Percentiles rank a stretch among this genome's conserved stretches.
phyloP scores from a whole-genome alignment of 1,284 basidiomycete species.

The Ganoderma boninense region DNA sequence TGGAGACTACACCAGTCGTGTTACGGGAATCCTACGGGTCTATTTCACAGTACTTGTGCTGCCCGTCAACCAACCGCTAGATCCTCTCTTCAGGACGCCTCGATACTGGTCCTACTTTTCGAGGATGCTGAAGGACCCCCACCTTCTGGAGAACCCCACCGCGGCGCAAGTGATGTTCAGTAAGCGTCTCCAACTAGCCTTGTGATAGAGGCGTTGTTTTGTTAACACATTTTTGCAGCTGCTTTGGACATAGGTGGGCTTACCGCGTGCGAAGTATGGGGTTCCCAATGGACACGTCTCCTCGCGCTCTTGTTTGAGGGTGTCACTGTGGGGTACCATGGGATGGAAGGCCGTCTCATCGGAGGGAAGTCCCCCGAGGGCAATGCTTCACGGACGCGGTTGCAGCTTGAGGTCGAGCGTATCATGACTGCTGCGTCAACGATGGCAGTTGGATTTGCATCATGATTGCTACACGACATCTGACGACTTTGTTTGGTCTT shows the following conservation, averaged over 20 bases:
- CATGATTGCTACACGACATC: conserved; percentile 9
- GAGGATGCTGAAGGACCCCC: conserved; percentile 60
- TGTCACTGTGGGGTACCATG: conserved; percentile 59
- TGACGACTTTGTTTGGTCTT: conserved; percentile 14
- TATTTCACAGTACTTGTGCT: conserved; percentile 83
- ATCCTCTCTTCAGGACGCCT: conserved; percentile 64
- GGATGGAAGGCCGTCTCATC: conserved; percentile 48
- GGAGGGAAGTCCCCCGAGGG: conserved; percentile 67
- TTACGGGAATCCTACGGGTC: conserved; percentile 86
- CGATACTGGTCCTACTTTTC: conserved; percentile 77
- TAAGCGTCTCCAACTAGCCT: conserved; percentile 48
- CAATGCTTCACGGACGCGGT: conserved; percentile 63
- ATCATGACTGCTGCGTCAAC: conserved; percentile 49
- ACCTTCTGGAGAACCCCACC: conserved; percentile 60
- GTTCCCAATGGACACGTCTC: conserved; percentile 83
- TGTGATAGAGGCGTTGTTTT: conserved; percentile 26
- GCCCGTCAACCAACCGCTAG: conserved; percentile 50
- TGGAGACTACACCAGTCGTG: conserved; percentile 77
- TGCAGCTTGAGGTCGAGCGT: conserved; percentile 71
- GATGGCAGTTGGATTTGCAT: conserved; percentile 10
- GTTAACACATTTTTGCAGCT: conserved; percentile 47
- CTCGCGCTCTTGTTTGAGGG: conserved; percentile 72
- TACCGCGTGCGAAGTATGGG: conserved; percentile 70
- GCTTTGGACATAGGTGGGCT: conserved; percentile 79
- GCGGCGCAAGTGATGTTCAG: conserved; percentile 75